These are phyloP conservation scores for Parachlorella kessleri DNA, from an alignment of 139 green algal species.

Conservation along the genomic window DNA sequence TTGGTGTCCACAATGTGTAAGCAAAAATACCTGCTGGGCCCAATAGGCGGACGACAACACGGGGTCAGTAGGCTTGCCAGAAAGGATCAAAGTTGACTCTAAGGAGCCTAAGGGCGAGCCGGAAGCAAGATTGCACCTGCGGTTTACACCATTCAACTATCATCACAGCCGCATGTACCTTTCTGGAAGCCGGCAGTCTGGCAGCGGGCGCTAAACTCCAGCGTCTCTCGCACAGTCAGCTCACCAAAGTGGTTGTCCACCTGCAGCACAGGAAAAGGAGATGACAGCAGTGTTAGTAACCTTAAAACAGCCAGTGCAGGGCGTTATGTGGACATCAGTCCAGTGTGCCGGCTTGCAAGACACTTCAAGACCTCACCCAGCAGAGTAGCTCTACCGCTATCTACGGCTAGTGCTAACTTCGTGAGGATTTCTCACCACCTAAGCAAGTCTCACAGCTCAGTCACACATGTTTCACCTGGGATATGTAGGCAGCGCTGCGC, in stretches of 20 bases:
- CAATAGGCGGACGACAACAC: not conserved
- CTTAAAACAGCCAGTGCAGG: too few species aligned
- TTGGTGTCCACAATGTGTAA: not conserved
- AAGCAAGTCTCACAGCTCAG: too few species aligned
- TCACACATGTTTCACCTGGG: slow-evolving; percentile 47
- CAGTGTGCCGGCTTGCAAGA: too few species aligned
- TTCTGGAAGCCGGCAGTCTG: not conserved
- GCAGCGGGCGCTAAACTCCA: slow-evolving; percentile 49
- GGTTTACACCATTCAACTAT: not conserved
- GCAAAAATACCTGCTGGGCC: not conserved
- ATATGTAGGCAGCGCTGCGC: slow-evolving; percentile 56
- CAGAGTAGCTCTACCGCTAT: too few species aligned
- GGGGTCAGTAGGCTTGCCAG: not conserved
- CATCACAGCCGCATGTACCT: not conserved
- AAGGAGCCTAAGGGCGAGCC: not conserved
- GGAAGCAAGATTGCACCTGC: not conserved
- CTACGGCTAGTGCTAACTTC: too few species aligned
- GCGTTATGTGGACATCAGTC: too few species aligned
- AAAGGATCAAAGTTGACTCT: not conserved
- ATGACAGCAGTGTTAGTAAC: too few species aligned
- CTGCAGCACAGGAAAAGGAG: too few species aligned
- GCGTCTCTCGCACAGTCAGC: slow-evolving; percentile 55
- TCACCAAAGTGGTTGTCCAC: slow-evolving; percentile 46
- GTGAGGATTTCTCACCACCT: too few species aligned
- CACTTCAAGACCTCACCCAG: too few species aligned